phyloP scores from a whole-genome alignment of 345 rosid genomes.

The Mangifera indica region DNA sequence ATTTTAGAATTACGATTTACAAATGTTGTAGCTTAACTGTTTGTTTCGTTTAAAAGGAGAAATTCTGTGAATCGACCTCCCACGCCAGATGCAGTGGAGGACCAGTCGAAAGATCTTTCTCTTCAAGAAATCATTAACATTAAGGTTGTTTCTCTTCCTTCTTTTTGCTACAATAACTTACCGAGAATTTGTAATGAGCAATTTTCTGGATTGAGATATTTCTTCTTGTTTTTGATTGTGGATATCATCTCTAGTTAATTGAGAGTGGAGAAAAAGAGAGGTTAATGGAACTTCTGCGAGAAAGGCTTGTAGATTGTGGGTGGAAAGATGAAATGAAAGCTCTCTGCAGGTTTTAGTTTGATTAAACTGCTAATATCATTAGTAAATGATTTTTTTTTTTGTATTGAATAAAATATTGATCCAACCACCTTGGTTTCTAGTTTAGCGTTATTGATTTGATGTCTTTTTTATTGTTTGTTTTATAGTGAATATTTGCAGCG shows the following conservation, averaged over 20 bases:
- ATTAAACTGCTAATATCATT: neutral
- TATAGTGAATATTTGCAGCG: neutral
- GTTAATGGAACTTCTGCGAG: conserved; percentile 68
- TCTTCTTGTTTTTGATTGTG: neutral
- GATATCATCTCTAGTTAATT: conserved; percentile 38
- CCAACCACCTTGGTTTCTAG: neutral
- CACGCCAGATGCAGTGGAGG: conserved; percentile 49
- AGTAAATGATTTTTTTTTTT: neutral
- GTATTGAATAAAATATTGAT: neutral
- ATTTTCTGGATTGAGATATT: neutral
- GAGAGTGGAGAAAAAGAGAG: conserved; percentile 78
- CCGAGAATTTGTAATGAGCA: neutral
- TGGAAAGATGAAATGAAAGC: conserved; percentile 84
- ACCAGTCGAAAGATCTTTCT: conserved; percentile 44
- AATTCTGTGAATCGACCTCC: conserved; percentile 64
- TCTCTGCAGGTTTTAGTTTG: conserved; percentile 66
- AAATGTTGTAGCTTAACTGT: neutral
- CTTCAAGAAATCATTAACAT: conserved; percentile 59
- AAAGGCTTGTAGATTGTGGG: conserved; percentile 73
- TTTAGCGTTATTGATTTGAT: neutral
- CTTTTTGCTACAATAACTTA: neutral
- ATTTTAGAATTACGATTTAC: neutral
- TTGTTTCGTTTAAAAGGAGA: conserved; percentile 39
- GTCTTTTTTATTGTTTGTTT: neutral
- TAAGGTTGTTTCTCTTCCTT: conserved; percentile 40